Conservation (phyloP, 192 early-diverging fungal species). For the Linderina pennispora region DNA sequence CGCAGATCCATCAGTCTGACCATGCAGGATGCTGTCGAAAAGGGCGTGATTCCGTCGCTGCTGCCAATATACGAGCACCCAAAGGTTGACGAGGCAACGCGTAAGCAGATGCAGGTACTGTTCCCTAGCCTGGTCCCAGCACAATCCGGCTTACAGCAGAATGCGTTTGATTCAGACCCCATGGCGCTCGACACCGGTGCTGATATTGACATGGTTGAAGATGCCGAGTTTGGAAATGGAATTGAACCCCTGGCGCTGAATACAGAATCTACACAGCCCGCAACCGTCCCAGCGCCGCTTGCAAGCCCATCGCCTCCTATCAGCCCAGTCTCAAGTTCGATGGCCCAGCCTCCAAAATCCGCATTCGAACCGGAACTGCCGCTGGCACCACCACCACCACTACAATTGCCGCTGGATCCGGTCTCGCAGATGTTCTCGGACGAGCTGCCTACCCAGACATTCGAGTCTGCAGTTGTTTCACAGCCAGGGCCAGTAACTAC, state of each 20-base stretch:
- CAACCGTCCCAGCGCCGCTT: no score
- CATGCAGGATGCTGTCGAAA: constrained; percentile 54
- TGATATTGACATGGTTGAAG: constrained; percentile 11
- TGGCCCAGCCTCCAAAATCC: no score
- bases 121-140: constrained; percentile 32
- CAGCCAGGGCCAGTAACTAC: no score
- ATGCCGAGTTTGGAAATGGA: no score
- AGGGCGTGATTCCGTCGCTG: constrained; percentile 52
- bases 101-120: constrained; percentile 27
- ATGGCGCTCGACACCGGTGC: neutral
- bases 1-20: constrained; percentile 45
- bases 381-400: constrained; percentile 1
- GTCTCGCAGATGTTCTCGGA: constrained; percentile 39
- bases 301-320: no score
- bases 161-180: neutral
- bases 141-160: neutral
- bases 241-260: no score
- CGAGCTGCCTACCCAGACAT: constrained; percentile 3
- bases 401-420: no score
- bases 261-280: no score
- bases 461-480: no score
- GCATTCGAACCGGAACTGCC: no score
- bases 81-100: constrained; percentile 4
- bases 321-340: no score
- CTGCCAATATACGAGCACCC: constrained; percentile 45